A percentile compares a stretch with the other conserved stretches of the same genome.
Evolutionary conservation across 2,329 filamentous ascomycete species (phyloP).

Genomic region (Talaromyces sp.): DNA sequence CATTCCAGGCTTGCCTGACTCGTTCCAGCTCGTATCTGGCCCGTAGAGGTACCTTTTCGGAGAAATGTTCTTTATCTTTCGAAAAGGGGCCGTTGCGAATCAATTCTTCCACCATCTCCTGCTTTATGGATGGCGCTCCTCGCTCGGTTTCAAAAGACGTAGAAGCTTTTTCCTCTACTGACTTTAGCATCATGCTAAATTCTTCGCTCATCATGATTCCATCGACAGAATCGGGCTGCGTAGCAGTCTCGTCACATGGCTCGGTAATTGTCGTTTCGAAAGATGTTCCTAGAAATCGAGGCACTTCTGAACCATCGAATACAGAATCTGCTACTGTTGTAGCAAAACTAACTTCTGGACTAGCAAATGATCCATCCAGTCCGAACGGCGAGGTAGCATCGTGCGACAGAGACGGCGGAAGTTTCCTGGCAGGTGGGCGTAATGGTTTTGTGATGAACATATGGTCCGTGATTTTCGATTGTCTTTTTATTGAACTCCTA

Average conservation of each 20-base stretch:
- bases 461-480: constrained; percentile 21
- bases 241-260: constrained; percentile 18
- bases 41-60: constrained; percentile 30
- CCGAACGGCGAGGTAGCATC: not conserved
- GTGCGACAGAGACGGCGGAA: not conserved
- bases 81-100: constrained; percentile 37
- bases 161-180: constrained; percentile 4
- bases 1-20: constrained; percentile 30
- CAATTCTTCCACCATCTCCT: constrained; percentile 31
- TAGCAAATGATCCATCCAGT: not conserved
- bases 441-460: constrained; percentile 20
- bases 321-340: constrained; percentile 21
- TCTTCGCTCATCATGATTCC: constrained; percentile 24
- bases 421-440: not conserved
- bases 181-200: constrained; percentile 19
- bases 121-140: not conserved
- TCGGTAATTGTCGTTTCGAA: constrained; percentile 33
- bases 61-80: constrained; percentile 23
- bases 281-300: constrained; percentile 21
- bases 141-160: not conserved
- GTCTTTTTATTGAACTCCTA: constrained; percentile 22
- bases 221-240: constrained; percentile 27
- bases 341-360: constrained; percentile 26
- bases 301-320: constrained; percentile 18
- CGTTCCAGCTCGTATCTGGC: constrained; percentile 40